Evolutionary conservation across 73 alveolate genomes (phyloP).

Genomic region (Paramecium octaurelia): DNA sequence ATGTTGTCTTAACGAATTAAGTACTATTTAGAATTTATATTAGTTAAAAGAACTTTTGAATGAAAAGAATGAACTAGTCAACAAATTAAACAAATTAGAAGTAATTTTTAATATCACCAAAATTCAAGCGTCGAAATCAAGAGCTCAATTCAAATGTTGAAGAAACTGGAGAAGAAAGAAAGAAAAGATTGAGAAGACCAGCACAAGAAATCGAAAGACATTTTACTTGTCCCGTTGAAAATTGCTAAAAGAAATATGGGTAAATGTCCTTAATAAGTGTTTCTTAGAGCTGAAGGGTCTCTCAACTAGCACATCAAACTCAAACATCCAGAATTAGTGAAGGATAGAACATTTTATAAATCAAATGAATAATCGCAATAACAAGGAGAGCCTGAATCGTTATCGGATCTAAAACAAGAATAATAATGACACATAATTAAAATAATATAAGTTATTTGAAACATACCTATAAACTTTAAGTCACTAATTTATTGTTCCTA

Average conservation of each 20-base stretch:
- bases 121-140: conserved; percentile 35
- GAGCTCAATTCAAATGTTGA: conserved; percentile 44
- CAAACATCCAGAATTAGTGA: conserved; percentile 59
- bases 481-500: neutral
- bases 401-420: neutral
- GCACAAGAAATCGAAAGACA: conserved; percentile 61
- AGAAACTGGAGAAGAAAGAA: conserved; percentile 50
- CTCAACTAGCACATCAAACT: conserved; percentile 51
- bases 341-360: conserved; percentile 37
- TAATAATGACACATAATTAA: neutral
- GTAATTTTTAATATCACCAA: conserved; percentile 1
- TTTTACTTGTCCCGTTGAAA: conserved; percentile 59
- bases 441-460: neutral
- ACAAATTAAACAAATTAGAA: conserved; percentile 52
- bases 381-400: neutral
- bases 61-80: conserved; percentile 62
- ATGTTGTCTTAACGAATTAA: conserved; percentile 51
- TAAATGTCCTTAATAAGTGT: neutral
- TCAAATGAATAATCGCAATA: conserved; percentile 23
- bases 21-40: neutral
- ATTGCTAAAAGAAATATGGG: conserved; percentile 62
- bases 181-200: conserved; percentile 49
- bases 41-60: conserved; percentile 60
- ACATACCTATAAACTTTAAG: neutral
- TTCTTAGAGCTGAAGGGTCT: conserved; percentile 54